Evolutionary conservation across 306 rosid species (phyloP), one percentile per base, ranked within the genome.

Genomic region (Cicer pinnatifidum): DNA sequence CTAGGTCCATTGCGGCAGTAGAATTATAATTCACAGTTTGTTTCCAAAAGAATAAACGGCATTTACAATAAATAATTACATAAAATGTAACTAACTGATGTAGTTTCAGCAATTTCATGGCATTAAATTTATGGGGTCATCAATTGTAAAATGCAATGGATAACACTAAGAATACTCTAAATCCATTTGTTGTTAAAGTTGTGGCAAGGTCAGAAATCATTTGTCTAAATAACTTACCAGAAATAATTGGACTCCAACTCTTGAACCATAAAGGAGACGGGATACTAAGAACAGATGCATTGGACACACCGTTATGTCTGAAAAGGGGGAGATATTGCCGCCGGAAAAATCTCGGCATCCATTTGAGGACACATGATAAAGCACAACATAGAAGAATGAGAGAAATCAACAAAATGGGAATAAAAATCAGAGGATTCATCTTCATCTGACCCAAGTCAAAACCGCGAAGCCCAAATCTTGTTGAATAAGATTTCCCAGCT

Each of bases 241-340:
- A 79, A 77, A 69, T 94, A 51, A 89, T 87, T n/a, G 96, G 96
- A 85, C 98, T 94, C 97, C 98, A 91, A 16, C 97, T 84, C 78
- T 76, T 78, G 79, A 94, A 86, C 77, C 91, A 85, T 54, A 93
- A 93, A 83, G 97, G 90, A 67, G 97, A 89, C 11, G 91, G 81
- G 52, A 93, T 86, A 79, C 69, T 87, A 67, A 88, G 85, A 86
- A 79, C 96, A 10, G 98, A 91, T 48, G 92, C 75, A 79, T 85
- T 81, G 46, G 94, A 81, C 10, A 52, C 88, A 70, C 74, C 59
- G 59, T 81, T 94, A 70, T 88, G 85, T 87, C 92, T 65, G 87
- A 94, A 89, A 72, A 91, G 86, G n/a, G 97, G 97, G 58, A 91
- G 92, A 75, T 87, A 89, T 15, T 85, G 82, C 86, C 90, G 89